Base-by-base conservation (phyloP, 805 yeast genomes). In the Candida chilensis region DNA sequence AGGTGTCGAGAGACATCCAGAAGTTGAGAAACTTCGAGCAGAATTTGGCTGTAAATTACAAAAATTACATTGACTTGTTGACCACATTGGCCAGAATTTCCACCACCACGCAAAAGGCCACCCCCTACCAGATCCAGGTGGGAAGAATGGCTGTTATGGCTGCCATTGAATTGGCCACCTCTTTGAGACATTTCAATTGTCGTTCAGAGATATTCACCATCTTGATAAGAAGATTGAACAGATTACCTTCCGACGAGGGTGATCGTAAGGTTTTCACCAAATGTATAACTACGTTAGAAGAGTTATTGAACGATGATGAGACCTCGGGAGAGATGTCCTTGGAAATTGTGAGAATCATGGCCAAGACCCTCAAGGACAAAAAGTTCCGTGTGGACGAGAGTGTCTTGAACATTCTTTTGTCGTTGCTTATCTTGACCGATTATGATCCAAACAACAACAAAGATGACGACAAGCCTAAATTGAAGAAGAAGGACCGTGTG, bases 401-500 rank as follows among this genome's bases (percentile, higher is more conserved):
- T 14, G 87, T 83, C 3, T 45, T 90, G 20, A 82, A 82, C 41
- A 60, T 83, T 2, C 66, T 90, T 28, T 58, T 87, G 28, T 77
- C 90, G 2, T 52, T 87, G 38, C 67, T 74, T 16, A 60, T 82
- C 13, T 54, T 83, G 31, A 70, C 67, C 29, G 90, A 81, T 49
- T 83, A 79, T 46, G 84, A 78, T 48, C 90, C 92, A 12, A 47
- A 69, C 71, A 47, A 67, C 62, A 21, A 60, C 60, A 66, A 64
- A 27, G 65, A 57, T 16, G 55, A 55, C 12, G 55, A 57, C 7
- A 61, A 54, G 24, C 55, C 58, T 4, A 81, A 79, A 45, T 31
- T 81, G 27, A 76, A 72, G 48, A 90, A 88, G 63, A 85, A 87
- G 52, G 94, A 92, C 51, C 67, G 96, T 42, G 86, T 85, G 3